These are phyloP conservation scores for Batkoa obscura DNA, from an alignment of 371 early-diverging fungal species.

Conservation along the genomic window DNA sequence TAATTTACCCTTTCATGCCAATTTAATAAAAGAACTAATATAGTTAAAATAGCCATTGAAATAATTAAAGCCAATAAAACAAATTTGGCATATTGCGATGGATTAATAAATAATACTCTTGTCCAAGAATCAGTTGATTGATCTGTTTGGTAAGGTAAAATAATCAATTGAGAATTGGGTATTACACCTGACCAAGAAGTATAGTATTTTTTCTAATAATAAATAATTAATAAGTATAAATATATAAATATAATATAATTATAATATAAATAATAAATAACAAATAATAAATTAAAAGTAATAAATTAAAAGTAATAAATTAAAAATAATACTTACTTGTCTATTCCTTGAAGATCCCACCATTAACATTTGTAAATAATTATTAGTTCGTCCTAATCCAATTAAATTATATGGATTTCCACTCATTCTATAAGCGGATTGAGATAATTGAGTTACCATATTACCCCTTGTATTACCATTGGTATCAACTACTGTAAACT, in stretches of 20 bases:
- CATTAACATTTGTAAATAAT: constrained; percentile 78
- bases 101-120: constrained; percentile 71
- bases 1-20: no score
- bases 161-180: constrained; percentile 79
- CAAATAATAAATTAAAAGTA: no score
- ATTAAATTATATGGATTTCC: constrained; percentile 68
- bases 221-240: no score
- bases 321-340: no score
- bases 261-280: no score
- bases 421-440: constrained; percentile 49
- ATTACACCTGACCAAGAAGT: constrained; percentile 51
- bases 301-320: no score
- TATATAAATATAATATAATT: no score
- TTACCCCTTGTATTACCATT: constrained; percentile 31
- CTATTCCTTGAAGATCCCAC: no score
- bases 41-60: no score
- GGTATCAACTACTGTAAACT: constrained; percentile 65
- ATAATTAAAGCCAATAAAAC: no score
- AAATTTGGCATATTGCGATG: no score
- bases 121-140: constrained; percentile 44
- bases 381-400: constrained; percentile 84
- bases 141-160: constrained; percentile 59
- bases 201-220: constrained; percentile 19
- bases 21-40: no score
- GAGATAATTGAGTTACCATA: constrained; percentile 53